These are phyloP conservation scores for Nelumbo lutea DNA, from an alignment of 164 flowering plant genomes.

Conservation along the genomic window DNA sequence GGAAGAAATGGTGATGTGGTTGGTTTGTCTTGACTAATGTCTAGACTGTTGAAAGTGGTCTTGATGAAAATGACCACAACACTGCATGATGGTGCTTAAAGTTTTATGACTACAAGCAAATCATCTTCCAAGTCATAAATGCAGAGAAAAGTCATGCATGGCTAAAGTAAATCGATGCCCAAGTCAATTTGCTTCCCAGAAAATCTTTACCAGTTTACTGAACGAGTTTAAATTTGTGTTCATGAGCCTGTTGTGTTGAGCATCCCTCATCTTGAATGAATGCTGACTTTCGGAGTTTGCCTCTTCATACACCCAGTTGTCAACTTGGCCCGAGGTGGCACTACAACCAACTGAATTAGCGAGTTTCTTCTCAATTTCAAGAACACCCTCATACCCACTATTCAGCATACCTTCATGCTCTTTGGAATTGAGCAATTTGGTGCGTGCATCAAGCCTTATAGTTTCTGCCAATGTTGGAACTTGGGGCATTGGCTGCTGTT, in stretches of 20 bases:
- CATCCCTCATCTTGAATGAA: slow-evolving; percentile 91
- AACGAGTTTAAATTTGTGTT: slow-evolving; percentile 91
- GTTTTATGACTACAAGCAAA: too few relatives aligned
- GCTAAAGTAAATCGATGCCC: slow-evolving; percentile 90
- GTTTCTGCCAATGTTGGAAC: slow-evolving; percentile 93
- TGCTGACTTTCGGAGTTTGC: slow-evolving; percentile 59
- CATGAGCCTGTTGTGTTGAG: slow-evolving; percentile 68
- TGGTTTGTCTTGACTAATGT: too few relatives aligned
- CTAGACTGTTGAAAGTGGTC: too few relatives aligned
- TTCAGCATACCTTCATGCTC: slow-evolving; percentile 99
- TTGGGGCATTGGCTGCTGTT: slow-evolving; percentile 97
- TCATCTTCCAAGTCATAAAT: neutral
- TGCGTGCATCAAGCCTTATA: slow-evolving; percentile 92
- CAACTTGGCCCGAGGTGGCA: slow-evolving; percentile 97
- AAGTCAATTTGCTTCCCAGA: slow-evolving; percentile 96
- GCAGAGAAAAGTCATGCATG: slow-evolving; percentile 35
- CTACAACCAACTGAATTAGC: slow-evolving; percentile 99
- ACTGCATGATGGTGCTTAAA: too few relatives aligned
- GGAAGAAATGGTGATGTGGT: too few relatives aligned
- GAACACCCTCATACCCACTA: slow-evolving; percentile 92
- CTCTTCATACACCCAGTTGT: slow-evolving; percentile 98
- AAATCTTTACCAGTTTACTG: slow-evolving; percentile 89
- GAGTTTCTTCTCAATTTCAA: slow-evolving; percentile 92
- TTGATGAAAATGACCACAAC: too few relatives aligned
- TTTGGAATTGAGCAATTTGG: slow-evolving; percentile 92